Evolutionary conservation across 495 filamentous ascomycete species (phyloP).

Genomic region (Penicillium tannophilum): DNA sequence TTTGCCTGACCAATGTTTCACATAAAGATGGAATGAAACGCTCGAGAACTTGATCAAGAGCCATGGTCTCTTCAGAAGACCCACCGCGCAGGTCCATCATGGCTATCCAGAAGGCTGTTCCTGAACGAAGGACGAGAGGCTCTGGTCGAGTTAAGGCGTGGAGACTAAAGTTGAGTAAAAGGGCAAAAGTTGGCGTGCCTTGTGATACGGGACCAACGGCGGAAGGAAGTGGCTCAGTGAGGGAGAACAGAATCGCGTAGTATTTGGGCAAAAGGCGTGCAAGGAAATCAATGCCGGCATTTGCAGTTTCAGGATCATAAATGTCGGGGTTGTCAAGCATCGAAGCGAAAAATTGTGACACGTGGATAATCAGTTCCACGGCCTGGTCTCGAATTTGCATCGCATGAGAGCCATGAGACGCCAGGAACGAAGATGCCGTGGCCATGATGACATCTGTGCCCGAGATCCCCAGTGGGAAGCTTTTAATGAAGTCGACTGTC

Average conservation of each 20-base stretch:
- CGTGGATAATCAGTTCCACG: slow-evolving; percentile 60
- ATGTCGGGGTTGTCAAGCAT: slow-evolving; percentile 55
- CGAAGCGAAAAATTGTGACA: slow-evolving; percentile 63
- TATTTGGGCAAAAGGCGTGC: slow-evolving; percentile 68
- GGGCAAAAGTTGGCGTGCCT: slow-evolving; percentile 52
- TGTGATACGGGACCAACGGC: slow-evolving; percentile 9
- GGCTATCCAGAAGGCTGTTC: slow-evolving; percentile 79
- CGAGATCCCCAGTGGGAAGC: slow-evolving; percentile 63
- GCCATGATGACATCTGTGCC: slow-evolving; percentile 72
- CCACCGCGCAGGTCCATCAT: slow-evolving; percentile 44
- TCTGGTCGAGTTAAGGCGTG: slow-evolving; percentile 72
- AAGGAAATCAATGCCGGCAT: slow-evolving; percentile 74
- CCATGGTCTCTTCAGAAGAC: slow-evolving; percentile 41
- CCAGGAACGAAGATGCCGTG: slow-evolving; percentile 75
- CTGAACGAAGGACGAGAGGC: slow-evolving; percentile 76
- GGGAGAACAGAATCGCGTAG: slow-evolving; percentile 41
- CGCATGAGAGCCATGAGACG: slow-evolving; percentile 59
- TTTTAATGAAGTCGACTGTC: slow-evolving; percentile 70
- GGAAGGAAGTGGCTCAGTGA: slow-evolving; percentile 27
- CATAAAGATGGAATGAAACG: slow-evolving; percentile 62
- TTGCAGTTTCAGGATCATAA: slow-evolving; percentile 77
- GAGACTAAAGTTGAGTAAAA: slow-evolving; percentile 77
- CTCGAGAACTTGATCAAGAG: slow-evolving; percentile 56
- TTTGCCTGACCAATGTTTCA: slow-evolving; percentile 62
- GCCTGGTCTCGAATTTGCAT: slow-evolving; percentile 52